Evolutionary conservation across 2,329 filamentous ascomycete species (phyloP), one percentile per base, ranked within the genome.

Genomic region (Pestalotiopsis sp.): DNA sequence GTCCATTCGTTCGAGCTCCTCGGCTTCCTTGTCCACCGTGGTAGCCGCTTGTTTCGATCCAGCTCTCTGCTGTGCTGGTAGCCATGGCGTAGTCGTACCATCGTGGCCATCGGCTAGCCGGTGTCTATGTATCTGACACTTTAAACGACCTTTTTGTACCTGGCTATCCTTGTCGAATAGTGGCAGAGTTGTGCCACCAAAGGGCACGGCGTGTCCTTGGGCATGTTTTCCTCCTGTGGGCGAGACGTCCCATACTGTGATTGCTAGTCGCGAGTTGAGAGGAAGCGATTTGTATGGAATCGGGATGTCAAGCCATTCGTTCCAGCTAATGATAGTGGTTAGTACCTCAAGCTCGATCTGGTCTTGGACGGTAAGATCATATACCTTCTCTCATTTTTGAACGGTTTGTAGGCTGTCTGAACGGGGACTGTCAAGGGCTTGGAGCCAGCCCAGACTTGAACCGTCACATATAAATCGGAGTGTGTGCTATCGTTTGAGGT

Each of bases 91-190:
- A 1, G 87, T 90, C 0, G 94, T 92, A 67, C 90, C 89, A 27
- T 94, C 92, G 70, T 93, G 90, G 12, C 95, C 95, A 80, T 99
- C 96, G 2, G 95, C 96, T 67, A 89, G 88, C 77, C 91, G 92
- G 77, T 94, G 89, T 67, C 95, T 88, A 82, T 98, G 92, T 2
- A 99, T 82, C 59, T 91, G 87, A 79, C 96, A 98, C 80, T 97
- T 97, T 78, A 98, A 95, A 20, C 94, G 88, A 7, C 96, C 96
- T 78, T 96, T 98, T 75, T 95, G 92, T 63, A 98, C 82, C 72
- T 96, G 96, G 69, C 95, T 96, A 74, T 98, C 94, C 66, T 91
- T 89, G 77, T 98, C 96, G 75, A 98, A 99, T n/a, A 99, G 83
- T 1, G 92, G 86, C 67, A 99, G 87, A 0, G 96, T 98, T 0